Base-by-base conservation (phyloP, 2,329 filamentous ascomycete genomes). In the Furcasterigmium sp. region DNA sequence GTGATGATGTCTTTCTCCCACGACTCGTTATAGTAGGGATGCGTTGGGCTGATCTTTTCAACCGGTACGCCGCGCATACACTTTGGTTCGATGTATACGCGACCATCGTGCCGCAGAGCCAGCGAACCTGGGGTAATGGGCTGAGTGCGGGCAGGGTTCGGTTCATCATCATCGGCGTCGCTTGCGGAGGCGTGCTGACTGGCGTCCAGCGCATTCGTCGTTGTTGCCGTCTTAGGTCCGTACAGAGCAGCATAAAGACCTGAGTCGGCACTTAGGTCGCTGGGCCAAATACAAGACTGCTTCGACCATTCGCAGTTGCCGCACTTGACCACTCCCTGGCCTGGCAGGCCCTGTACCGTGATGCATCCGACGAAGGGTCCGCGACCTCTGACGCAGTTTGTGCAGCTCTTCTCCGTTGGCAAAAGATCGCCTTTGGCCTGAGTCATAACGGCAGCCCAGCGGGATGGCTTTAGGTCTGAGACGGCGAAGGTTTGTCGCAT, bases 21-120 rank as follows among this genome's bases (percentile, higher is more conserved):
- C 4, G 67, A 64, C 0, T 65, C 56, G 13, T 80, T 75, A 76
- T 76, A 81, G 54, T 80, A 80, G 0, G 73, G 69, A 32, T 80
- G 70, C 8, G 52, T 57, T 14, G 66, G 59, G 32, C 67, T 57
- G 39, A 80, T 77, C 53, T 75, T 76, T 29, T 61, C 67, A 3
- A 79, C 49, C 1, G 76, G 76, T 1, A 78, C 74, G 3, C 74
- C 76, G 23, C 63, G 63, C 51, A 77, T 72, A 50, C 75, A 70
- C 18, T 70, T 63, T 0, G 77, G 77, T 36, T 70, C 69, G 1
- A 69, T 71, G 37, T 75, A 76, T 5, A 72, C 57, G 8, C 51
- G 57, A 37, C 75, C 75, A 42, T 80, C 64, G 43, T 81, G 62
- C 21, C 57, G 64, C 5, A 80, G 60, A 5, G 61, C 51, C 10